These are phyloP conservation scores for Fagus sylvatica DNA, from an alignment of 306 rosid genomes.

Conservation along the genomic window DNA sequence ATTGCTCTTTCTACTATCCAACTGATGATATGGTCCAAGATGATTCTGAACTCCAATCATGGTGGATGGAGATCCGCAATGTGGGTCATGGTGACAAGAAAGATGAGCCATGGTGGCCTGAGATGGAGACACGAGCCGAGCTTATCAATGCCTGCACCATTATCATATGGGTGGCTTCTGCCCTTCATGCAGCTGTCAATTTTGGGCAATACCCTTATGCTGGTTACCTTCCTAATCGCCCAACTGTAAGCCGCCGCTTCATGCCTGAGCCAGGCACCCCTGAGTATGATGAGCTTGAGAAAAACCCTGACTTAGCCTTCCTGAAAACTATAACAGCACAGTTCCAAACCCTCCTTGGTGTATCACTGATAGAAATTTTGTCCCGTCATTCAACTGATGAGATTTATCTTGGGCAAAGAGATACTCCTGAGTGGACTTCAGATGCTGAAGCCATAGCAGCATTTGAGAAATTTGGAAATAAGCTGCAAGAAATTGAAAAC, in stretches of 20 bases:
- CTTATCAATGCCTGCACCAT: slow-evolving; percentile 68
- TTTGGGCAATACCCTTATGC: slow-evolving; percentile 95
- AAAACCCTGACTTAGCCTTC: slow-evolving; percentile 66
- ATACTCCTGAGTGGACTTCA: slow-evolving; percentile 57
- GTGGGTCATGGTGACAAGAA: slow-evolving; percentile 90
- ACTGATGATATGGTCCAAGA: slow-evolving; percentile 48
- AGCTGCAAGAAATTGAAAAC: slow-evolving; percentile 55
- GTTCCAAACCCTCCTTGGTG: slow-evolving; percentile 81
- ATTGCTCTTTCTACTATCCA: slow-evolving; percentile 59
- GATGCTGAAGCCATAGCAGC: slow-evolving; percentile 61
- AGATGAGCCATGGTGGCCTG: slow-evolving; percentile 78
- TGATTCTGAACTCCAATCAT: slow-evolving; percentile 64
- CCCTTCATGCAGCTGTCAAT: slow-evolving; percentile 93
- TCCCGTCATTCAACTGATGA: slow-evolving; percentile 90
- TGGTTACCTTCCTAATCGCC: slow-evolving; percentile 93
- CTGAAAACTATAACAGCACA: slow-evolving; percentile 89
- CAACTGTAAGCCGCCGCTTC: slow-evolving; percentile 90
- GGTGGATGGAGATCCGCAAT: slow-evolving; percentile 79
- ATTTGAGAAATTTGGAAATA: slow-evolving; percentile 56
- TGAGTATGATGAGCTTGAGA: slow-evolving; percentile 66
- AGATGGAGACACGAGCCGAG: slow-evolving; percentile 55
- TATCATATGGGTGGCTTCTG: slow-evolving; percentile 94
- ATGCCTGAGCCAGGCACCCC: slow-evolving; percentile 90
- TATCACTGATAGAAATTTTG: slow-evolving; percentile 75
- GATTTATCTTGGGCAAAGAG: slow-evolving; percentile 84